These are phyloP conservation scores for Laguncularia racemosa DNA, from an alignment of 345 rosid genomes.

Conservation along the genomic window DNA sequence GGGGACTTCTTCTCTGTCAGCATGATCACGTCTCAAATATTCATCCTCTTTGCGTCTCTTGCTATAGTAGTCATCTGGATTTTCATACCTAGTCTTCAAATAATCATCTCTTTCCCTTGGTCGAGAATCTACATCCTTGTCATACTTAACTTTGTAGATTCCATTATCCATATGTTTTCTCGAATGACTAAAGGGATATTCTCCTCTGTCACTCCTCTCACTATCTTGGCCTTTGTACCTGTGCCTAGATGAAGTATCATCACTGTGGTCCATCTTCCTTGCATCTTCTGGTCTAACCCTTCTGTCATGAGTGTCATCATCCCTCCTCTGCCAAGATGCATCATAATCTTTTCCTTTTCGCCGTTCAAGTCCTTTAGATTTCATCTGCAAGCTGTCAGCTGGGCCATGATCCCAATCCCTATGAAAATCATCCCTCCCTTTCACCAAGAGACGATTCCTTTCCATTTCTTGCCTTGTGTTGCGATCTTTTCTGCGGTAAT, in stretches of 20 bases:
- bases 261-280: slow-evolving; percentile 66
- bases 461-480: slow-evolving; percentile 59
- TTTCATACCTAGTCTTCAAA: slow-evolving; percentile 47
- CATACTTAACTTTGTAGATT: slow-evolving; percentile 41
- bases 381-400: slow-evolving; percentile 30
- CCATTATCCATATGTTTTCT: slow-evolving; percentile 79
- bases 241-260: slow-evolving; percentile 65
- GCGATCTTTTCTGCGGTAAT: slow-evolving; percentile 48
- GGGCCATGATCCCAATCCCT: slow-evolving; percentile 50
- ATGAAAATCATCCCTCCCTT: slow-evolving; percentile 50
- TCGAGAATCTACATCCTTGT: slow-evolving; percentile 42
- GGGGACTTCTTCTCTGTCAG: slow-evolving; percentile 53
- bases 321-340: slow-evolving; percentile 53
- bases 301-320: slow-evolving; percentile 49
- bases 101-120: slow-evolving; percentile 58
- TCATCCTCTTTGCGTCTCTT: slow-evolving; percentile 84
- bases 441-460: slow-evolving; percentile 32
- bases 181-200: slow-evolving; percentile 24
- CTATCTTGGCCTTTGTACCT: slow-evolving; percentile 57
- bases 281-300: slow-evolving; percentile 58
- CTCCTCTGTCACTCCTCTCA: slow-evolving; percentile 64
- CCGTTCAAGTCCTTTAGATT: slow-evolving; percentile 52
- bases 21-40: slow-evolving; percentile 28
- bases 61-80: slow-evolving; percentile 50
- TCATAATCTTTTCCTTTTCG: slow-evolving; percentile 65